Evolutionary conservation across 129 eudicot species (phyloP), one percentile per base, ranked within the genome.

Genomic region (Erigeron canadensis): DNA sequence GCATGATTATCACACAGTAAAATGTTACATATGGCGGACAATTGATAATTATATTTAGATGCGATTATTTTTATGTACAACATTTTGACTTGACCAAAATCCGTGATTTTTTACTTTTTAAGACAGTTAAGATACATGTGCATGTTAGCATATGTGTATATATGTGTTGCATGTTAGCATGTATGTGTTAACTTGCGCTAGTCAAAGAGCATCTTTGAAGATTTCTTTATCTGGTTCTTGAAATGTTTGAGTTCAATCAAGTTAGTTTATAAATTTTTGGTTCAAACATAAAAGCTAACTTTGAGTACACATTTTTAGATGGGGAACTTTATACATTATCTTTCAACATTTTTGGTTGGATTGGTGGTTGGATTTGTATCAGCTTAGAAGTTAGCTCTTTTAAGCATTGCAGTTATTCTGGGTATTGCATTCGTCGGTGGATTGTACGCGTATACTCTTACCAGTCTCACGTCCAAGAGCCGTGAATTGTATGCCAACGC

Each of bases 371-470:
- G 98, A 75, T 93, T 93, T 68, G 92, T 93, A 40, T 93, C 98
- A 40, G 96, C 98, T 22, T 93, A 96, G 98, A 87, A 72, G 88
- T 81, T 93, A n/a, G 98, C 98, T 38, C 77, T 89, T 23, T 84
- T 93, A 12, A 93, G 98, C 45, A 81, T 93, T 63, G 98, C 96
- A 19, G 98, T 93, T 40, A 93, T 93, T 58, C 98, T 96, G 0
- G 98, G 98, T 40, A 93, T 93, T 74, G 98, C 98, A 17, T 93
- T 93, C 69, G 98, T 96, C 17, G 98, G 98, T 1, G 98, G 96
- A 2, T 79, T 93, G 75, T 93, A 93, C 61, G 95, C 96, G 0
- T 89, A 93, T 69, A 93, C 98, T 54, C 92, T 93, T 69, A 89
- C 98, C 0, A 95, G 98, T 34, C 89, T 91, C 67, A 91, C 97